Evolutionary conservation across 768 basidiomycete genomes (phyloP), one percentile per base, ranked within the genome.

Genomic region (Boletus reticulatus): DNA sequence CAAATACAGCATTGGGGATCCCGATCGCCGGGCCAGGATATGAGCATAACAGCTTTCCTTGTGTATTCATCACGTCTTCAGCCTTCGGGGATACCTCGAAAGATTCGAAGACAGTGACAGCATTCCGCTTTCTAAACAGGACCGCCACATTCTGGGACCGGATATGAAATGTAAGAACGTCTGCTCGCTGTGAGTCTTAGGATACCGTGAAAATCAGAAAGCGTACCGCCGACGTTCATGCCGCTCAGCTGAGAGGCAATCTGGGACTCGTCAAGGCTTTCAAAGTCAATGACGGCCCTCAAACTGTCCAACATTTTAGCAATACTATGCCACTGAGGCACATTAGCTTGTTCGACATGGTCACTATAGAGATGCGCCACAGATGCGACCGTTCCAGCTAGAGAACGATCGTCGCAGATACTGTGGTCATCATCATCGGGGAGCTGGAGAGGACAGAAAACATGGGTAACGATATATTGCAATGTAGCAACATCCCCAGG

Each of bases 131-230:
- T 37, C 77, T 72, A 19, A 80, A 58, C 12, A 82, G 62, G 4
- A 83, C 52, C 11, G 72, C 78, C 4, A 77, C 80, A 47, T 83
- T 83, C 52, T 84, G 83, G 0, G 74, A 71, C 20, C 66, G 68
- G 32, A 84, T 70, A 6, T 70, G 71, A 41, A 78, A 68, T 19
- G 68, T 65, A 4, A 77, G 52, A 9, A 71, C 62, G 48, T 75
- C 81, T 82, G 12, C 6, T 17, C 0, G 12, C 9, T 13, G 7
- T 63, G 20, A 63, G 50, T 20, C 38, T 13, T 11, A 20, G 2
- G 12, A 31, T 37, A 38, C 4, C 2, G 2, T 6, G 3, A 8
- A 48, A 9, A 6, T 1, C 11, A 4, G 13, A 14, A 10, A 29
- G 4, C 57, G 45, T 58, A 69, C 67, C 70, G 52, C 62, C 60